Base-by-base conservation (phyloP, 257 asterid genomes). In the Agastache rugosa region DNA sequence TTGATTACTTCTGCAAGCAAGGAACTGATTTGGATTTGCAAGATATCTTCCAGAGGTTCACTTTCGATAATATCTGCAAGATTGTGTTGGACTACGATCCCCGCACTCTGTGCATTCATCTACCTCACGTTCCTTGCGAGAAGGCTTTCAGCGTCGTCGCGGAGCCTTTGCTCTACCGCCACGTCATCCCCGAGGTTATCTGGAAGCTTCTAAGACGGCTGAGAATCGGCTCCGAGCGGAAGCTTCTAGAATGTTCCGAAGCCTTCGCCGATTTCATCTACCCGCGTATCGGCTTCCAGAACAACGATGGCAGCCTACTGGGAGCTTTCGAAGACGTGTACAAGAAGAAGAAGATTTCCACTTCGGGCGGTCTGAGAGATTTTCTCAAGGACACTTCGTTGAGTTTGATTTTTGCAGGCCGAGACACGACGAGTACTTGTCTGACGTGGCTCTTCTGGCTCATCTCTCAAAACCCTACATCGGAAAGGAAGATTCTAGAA, bases 371-470 rank as follows among this genome's bases (percentile, higher is more conserved):
- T 41, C 4, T n/a, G 6, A 19, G 35, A 2, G 56, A 34, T 4
- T 76, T 84, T 51, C 56, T 82, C 39, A 67, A 74, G 60, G 88
- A 84, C 39, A 81, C 79, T 12, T 29, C 73, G 4, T 22, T 81
- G 56, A 42, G 8, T 25, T 70, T 74, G 68, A 71, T 78, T 54
- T 31, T 81, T 6, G 85, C 83, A 0, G 85, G 85, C 0, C 15
- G 85, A 6, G 85, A 81, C 22, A 69, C 80, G 20, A 69, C 83
- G 9, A 69, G 85, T 16, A 56, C 81, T 17, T 69, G 83, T 16
- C 81, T 82, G 23, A 70, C 61, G 53, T 73, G 83, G 88, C 79
- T 79, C 11, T 84, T 79, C 77, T 84, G 72, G 73, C 81, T 84
- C 4, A 11, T 84, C 11, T 67, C 82, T 0, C 9, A 0, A 0